Evolutionary conservation across 177 flowering plant genomes (phyloP).

Genomic region (Vitis hybrid): DNA sequence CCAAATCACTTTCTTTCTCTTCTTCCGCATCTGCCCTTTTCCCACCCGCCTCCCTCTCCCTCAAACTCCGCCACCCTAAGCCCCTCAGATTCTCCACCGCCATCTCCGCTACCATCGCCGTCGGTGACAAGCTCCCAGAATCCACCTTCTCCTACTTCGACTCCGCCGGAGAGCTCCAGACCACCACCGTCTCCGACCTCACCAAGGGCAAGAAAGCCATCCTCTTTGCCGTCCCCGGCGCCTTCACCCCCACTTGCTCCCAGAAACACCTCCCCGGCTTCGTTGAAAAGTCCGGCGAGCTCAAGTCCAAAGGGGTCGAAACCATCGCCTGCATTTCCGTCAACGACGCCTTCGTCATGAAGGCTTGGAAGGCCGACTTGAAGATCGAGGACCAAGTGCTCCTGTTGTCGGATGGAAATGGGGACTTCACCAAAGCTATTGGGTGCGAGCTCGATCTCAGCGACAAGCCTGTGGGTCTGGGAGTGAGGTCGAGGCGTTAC

Average conservation of each 20-base stretch:
- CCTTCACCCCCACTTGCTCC: conserved; percentile 95
- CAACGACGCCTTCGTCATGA: conserved; percentile 89
- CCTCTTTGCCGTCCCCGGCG: conserved; percentile 89
- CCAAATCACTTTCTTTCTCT: conserved; percentile 18
- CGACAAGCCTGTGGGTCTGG: conserved; percentile 81
- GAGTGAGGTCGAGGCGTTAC: conserved; percentile 74
- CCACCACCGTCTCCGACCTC: conserved; percentile 65
- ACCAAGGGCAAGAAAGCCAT: conserved; percentile 65
- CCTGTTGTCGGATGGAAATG: conserved; percentile 78
- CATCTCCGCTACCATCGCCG: conserved; percentile 61
- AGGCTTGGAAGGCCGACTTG: conserved; percentile 75
- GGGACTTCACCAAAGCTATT: conserved; percentile 68
- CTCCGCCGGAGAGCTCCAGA: conserved; percentile 62
- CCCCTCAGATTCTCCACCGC: conserved; percentile 21
- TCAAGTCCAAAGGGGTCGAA: conserved; percentile 70
- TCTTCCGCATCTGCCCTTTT: background rate
- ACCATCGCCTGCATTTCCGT: conserved; percentile 81
- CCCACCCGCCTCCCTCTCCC: conserved; percentile 22
- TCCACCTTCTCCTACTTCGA: conserved; percentile 80
- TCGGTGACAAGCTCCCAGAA: conserved; percentile 84
- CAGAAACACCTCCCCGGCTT: conserved; percentile 87
- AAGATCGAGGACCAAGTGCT: conserved; percentile 65
- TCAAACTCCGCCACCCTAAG: conserved; percentile 15
- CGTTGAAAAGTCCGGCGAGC: conserved; percentile 62
- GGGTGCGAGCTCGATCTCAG: conserved; percentile 75